Percentiles rank a stretch among this genome's conserved stretches.
These are phyloP conservation scores for Fusarium camptoceras DNA, from an alignment of 2,329 filamentous ascomycete genomes.

Conservation along the genomic window DNA sequence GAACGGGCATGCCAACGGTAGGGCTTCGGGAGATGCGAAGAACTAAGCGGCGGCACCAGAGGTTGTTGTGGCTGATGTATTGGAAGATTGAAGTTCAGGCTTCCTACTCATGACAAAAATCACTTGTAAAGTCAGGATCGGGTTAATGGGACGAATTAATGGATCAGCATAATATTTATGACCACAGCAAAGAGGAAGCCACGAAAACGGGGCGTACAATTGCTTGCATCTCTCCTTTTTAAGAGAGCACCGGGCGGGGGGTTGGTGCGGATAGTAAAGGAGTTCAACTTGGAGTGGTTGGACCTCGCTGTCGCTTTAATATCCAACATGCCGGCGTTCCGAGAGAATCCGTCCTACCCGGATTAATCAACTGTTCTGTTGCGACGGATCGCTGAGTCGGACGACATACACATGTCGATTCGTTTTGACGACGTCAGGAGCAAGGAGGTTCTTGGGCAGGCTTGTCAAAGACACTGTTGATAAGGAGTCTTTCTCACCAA, in stretches of 20 bases:
- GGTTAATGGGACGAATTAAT: conserved; percentile 39
- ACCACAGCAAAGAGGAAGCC: conserved; percentile 24
- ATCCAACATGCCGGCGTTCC: conserved; percentile 36
- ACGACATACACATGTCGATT: conserved; percentile 4
- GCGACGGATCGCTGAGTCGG: conserved; percentile 6
- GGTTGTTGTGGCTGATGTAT: not conserved
- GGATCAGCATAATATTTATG: conserved; percentile 40
- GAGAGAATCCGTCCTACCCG: conserved; percentile 18
- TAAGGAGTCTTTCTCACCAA: conserved; percentile 13
- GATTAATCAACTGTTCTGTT: conserved; percentile 26
- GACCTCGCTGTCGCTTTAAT: conserved; percentile 39
- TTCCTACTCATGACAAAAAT: conserved; percentile 1
- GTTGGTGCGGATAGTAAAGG: conserved; percentile 23
- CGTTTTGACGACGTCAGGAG: not conserved
- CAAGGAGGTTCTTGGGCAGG: not conserved
- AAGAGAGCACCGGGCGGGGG: conserved; percentile 11
- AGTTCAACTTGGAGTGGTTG: conserved; percentile 31
- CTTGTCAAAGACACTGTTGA: not conserved
- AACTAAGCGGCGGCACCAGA: conserved; percentile 17
- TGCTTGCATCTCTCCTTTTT: conserved; percentile 27
- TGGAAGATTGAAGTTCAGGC: not conserved
- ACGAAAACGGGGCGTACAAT: conserved; percentile 26
- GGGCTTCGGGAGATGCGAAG: conserved; percentile 25
- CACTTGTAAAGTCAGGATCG: conserved; percentile 11
- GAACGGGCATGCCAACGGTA: conserved; percentile 38